Base-by-base conservation (phyloP, 257 asterid genomes). In the Solanum etuberosum region DNA sequence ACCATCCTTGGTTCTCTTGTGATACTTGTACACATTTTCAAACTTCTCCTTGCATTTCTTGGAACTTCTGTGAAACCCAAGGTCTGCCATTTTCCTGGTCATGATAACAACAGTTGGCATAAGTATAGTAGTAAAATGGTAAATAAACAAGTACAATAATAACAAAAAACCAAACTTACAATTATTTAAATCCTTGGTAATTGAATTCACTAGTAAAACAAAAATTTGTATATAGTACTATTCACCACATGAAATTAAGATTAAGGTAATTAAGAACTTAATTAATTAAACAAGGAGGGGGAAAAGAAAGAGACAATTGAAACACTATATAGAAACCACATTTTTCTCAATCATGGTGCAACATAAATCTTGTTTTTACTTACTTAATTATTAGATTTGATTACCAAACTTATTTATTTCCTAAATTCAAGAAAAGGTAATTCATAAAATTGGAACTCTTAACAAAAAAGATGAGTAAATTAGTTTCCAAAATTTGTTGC, bases 21-120 rank as follows among this genome's bases (percentile, higher is more conserved):
- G 99, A 82, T 97, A 97, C 76, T 97, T 97, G 94, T 91, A 95
- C 9, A 97, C 97, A 46, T 97, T 96, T 90, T 97, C 99, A 67
- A 96, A 97, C 87, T 97, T 97, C 91, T 97, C 99, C 42, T 94
- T 95, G 91, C 99, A 97, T 89, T 97, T 97, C 92, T 97, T 97
- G 1, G 96, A 87, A 86, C 91, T 96, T 51, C 99, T 91, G 43
- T 92, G 94, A 84, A 86, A 97, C 42, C 99, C 99, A 81, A 94
- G 95, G 86, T 97, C 98, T n/a, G 94, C 95, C 99, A 97, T 90
- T 94, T 97, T 97, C 91, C 99, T 97, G 40, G 6, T 23, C 68
- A 59, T 74, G 94, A 77, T 40, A 85, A 87, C 16, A 90, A 86
- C 74, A 68, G 40, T 65, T 74, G 87, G n/a, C 6, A 11, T 12